phyloP scores from a whole-genome alignment of 2,329 filamentous ascomycete species.

The Raffaelea arxii region DNA sequence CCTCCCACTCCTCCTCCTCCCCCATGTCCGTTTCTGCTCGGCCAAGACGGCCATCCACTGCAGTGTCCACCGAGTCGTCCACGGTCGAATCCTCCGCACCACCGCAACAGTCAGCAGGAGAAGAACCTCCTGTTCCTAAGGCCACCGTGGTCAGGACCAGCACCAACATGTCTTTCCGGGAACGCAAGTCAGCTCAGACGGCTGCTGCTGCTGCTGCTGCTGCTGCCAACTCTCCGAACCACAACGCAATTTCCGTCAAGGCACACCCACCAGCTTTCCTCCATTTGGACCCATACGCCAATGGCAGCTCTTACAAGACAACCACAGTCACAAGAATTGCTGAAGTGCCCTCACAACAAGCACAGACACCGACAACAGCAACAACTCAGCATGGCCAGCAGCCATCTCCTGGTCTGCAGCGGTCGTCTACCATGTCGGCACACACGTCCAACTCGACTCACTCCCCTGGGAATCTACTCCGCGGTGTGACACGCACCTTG shows the following conservation, averaged over 20 bases:
- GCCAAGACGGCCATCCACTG: neutral
- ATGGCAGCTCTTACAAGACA: slow-evolving; percentile 24
- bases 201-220: slow-evolving; percentile 19
- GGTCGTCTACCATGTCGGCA: neutral
- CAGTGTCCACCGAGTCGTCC: neutral
- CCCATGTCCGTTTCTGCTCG: neutral
- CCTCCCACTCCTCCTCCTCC: slow-evolving; percentile 1
- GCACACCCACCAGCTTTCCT: slow-evolving; percentile 33
- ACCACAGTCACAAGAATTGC: slow-evolving; percentile 11
- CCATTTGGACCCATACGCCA: slow-evolving; percentile 43
- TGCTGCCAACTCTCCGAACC: slow-evolving; percentile 12
- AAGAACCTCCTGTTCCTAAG: too few species aligned
- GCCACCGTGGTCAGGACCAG: too few species aligned
- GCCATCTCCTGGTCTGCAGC: slow-evolving; percentile 17
- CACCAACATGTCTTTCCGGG: slow-evolving; percentile 19
- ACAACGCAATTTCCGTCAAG: neutral
- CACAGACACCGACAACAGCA: slow-evolving; percentile 14
- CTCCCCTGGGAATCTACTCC: slow-evolving; percentile 38
- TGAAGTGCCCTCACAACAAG: neutral
- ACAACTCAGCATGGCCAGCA: too few species aligned
- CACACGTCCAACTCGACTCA: slow-evolving; percentile 11
- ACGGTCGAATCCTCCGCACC: neutral
- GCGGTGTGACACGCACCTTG: slow-evolving; percentile 37
- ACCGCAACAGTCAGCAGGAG: too few species aligned
- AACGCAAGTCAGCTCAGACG: slow-evolving; percentile 35